These are phyloP conservation scores for Irpex sp. DNA, from an alignment of 1,284 basidiomycete species.

Conservation along the genomic window DNA sequence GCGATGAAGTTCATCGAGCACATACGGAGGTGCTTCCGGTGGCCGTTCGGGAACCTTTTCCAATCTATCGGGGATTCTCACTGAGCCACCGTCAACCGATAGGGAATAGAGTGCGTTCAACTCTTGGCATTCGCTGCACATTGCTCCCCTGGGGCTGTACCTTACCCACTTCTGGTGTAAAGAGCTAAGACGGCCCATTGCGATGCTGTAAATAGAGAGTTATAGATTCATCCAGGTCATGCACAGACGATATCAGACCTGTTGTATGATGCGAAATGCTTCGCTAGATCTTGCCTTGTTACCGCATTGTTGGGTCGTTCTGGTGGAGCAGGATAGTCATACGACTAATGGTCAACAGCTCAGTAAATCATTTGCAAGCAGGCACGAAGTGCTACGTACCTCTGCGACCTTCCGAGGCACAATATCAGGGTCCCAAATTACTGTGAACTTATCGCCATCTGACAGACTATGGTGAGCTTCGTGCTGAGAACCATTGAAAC, in stretches of 20 bases:
- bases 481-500: background rate
- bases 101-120: conserved; percentile 66
- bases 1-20: conserved; percentile 49
- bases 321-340: conserved; percentile 61
- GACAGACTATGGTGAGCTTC: background rate
- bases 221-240: background rate
- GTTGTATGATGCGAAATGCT: conserved; percentile 63
- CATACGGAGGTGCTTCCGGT: conserved; percentile 33
- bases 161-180: conserved; percentile 60
- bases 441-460: conserved; percentile 60
- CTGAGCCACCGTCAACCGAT: conserved; percentile 58
- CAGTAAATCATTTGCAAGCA: background rate
- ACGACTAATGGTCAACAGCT: conserved; percentile 39
- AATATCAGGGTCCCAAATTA: conserved; percentile 64
- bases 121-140: conserved; percentile 62
- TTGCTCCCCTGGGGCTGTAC: conserved; percentile 49
- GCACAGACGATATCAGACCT: conserved; percentile 32
- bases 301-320: conserved; percentile 44
- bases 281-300: conserved; percentile 50
- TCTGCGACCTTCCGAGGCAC: conserved; percentile 52
- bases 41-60: conserved; percentile 38
- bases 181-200: conserved; percentile 48
- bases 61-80: conserved; percentile 54
- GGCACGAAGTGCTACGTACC: conserved; percentile 28
- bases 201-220: conserved; percentile 15